These are phyloP conservation scores for Cladosporium sp. DNA, from an alignment of 2,329 filamentous ascomycete species.

Conservation along the genomic window DNA sequence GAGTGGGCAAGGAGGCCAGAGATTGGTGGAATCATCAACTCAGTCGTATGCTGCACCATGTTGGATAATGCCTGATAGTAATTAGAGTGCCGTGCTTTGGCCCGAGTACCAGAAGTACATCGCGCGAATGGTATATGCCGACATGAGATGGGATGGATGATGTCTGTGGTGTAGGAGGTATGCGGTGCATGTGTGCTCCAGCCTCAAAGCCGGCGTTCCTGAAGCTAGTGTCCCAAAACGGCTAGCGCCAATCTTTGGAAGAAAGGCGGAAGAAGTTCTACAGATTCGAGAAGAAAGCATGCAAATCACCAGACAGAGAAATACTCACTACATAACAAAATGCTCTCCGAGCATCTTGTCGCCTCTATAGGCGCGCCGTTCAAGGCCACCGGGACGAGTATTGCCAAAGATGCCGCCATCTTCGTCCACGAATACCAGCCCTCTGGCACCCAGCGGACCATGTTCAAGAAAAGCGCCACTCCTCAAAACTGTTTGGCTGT, in stretches of 20 bases:
- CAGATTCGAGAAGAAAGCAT: background rate
- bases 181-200: background rate
- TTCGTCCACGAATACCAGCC: constrained; percentile 83
- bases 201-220: background rate
- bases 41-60: background rate
- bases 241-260: constrained; percentile 7
- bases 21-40: constrained; percentile 15
- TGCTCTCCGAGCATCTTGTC: constrained; percentile 54
- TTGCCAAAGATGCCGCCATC: constrained; percentile 77
- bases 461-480: constrained; percentile 92
- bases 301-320: constrained; percentile 3
- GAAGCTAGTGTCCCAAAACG: background rate
- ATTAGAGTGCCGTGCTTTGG: background rate
- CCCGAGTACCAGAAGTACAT: background rate
- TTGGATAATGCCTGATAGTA: background rate
- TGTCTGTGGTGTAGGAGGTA: background rate
- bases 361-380: constrained; percentile 48
- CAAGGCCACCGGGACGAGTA: constrained; percentile 47
- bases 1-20: background rate
- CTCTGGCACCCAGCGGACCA: constrained; percentile 68
- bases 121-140: background rate
- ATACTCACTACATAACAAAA: constrained; percentile 26
- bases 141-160: background rate
- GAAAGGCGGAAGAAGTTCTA: constrained; percentile 8
- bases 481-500: constrained; percentile 75